A percentile compares a stretch with the other conserved stretches of the same genome.
Evolutionary conservation across 2,329 filamentous ascomycete species (phyloP).

Genomic region (Paecilomyces sp.): DNA sequence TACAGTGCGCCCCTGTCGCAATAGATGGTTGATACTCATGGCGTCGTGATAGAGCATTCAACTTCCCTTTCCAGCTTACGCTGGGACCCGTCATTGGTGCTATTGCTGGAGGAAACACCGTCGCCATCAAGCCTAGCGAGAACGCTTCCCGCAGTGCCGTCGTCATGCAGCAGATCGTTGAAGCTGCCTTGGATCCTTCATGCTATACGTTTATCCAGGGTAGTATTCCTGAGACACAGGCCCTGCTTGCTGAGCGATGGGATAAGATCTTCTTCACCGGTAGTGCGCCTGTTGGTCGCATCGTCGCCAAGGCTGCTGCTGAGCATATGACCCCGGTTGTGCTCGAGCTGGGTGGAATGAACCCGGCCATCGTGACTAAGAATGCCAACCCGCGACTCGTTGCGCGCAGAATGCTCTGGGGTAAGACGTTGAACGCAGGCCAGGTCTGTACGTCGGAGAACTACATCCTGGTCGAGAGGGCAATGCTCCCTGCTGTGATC

Average conservation of each 20-base stretch:
- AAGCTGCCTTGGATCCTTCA: conserved; percentile 66
- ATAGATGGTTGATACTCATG: conserved; percentile 2
- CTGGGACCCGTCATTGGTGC: conserved; percentile 77
- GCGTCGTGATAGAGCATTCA: conserved; percentile 59
- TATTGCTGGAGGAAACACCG: conserved; percentile 86
- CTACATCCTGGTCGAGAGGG: conserved; percentile 77
- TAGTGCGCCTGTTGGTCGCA: conserved; percentile 67
- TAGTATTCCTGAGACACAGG: conserved; percentile 69
- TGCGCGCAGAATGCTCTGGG: conserved; percentile 79
- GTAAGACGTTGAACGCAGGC: conserved; percentile 77
- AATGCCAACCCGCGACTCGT: conserved; percentile 73
- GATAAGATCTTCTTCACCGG: conserved; percentile 99
- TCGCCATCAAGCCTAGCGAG: conserved; percentile 86
- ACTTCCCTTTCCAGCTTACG: conserved; percentile 81
- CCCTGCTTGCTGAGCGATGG: conserved; percentile 81
- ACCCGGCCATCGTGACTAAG: conserved; percentile 86
- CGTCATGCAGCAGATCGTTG: conserved; percentile 71
- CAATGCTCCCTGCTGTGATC: conserved; percentile 64
- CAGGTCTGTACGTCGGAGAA: conserved; percentile 93
- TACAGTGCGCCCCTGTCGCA: not conserved
- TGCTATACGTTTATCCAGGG: conserved; percentile 78
- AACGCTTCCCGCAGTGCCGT: conserved; percentile 67
- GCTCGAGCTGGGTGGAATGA: conserved; percentile 84
- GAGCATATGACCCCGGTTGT: conserved; percentile 79
- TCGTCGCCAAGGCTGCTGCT: conserved; percentile 84